These are phyloP conservation scores for Penicillium ucsense DNA, from an alignment of 495 filamentous ascomycete species.

Conservation along the genomic window DNA sequence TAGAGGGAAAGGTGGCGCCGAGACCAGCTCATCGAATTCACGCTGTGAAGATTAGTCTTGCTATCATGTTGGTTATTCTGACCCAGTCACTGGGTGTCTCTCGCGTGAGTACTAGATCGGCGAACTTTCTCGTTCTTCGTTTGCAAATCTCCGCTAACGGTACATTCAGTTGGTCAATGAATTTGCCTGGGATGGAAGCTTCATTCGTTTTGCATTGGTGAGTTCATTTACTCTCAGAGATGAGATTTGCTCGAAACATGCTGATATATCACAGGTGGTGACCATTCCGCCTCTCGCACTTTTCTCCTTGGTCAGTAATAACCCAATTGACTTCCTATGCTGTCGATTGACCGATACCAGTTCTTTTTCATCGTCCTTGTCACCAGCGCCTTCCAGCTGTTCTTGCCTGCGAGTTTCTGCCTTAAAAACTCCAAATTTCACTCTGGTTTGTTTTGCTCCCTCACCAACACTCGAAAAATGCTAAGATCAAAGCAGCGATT, in stretches of 20 bases:
- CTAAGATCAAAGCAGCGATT: neutral
- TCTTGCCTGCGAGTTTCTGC: constrained; percentile 7
- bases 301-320: constrained; percentile 15
- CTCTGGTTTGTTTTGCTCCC: neutral
- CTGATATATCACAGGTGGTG: constrained; percentile 10
- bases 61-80: constrained; percentile 14
- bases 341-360: neutral
- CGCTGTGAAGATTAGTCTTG: constrained; percentile 13
- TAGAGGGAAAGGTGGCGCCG: neutral
- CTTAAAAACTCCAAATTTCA: constrained; percentile 10
- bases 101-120: neutral
- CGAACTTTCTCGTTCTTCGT: neutral
- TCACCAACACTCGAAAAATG: neutral
- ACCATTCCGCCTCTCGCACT: constrained; percentile 22
- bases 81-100: constrained; percentile 8
- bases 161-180: constrained; percentile 10
- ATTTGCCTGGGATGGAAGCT: constrained; percentile 9
- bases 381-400: constrained; percentile 8
- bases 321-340: neutral
- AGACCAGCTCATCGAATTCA: neutral
- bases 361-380: constrained; percentile 17
- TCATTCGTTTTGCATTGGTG: constrained; percentile 14
- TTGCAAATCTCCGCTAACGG: neutral
- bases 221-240: constrained; percentile 4
- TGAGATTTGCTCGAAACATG: constrained; percentile 1